Conservation (phyloP, 2,329 filamentous ascomycete genomes). For the Biscogniauxia mediterranea region DNA sequence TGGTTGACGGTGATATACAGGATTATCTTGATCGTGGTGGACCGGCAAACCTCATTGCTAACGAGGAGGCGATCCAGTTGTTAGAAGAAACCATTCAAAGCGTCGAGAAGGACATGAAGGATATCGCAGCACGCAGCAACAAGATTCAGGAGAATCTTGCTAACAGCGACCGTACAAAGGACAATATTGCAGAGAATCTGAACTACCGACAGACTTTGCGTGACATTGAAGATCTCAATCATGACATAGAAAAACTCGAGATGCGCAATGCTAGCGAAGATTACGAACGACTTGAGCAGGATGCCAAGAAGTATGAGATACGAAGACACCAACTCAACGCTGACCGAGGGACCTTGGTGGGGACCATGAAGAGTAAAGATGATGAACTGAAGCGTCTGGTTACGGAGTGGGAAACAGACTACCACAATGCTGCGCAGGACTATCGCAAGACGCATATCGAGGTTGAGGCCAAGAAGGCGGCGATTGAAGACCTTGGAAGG, state of each 20-base stretch:
- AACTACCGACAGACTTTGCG: constrained; percentile 75
- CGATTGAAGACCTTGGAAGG: constrained; percentile 82
- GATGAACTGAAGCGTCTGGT: constrained; percentile 71
- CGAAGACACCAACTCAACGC: constrained; percentile 68
- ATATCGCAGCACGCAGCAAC: constrained; percentile 70
- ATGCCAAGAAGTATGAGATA: constrained; percentile 66
- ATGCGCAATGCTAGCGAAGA: constrained; percentile 80
- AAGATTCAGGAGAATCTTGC: constrained; percentile 73
- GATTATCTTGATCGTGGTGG: constrained; percentile 77
- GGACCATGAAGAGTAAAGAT: constrained; percentile 80
- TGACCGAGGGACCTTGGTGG: constrained; percentile 71
- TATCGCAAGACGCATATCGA: constrained; percentile 88
- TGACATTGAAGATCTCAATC: constrained; percentile 63
- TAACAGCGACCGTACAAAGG: constrained; percentile 78
- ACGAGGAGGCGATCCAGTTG: constrained; percentile 65
- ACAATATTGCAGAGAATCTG: constrained; percentile 86
- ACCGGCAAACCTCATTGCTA: constrained; percentile 65
- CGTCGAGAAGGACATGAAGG: constrained; percentile 65
- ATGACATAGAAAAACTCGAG: constrained; percentile 73
- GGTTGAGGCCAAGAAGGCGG: constrained; percentile 87
- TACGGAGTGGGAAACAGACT: constrained; percentile 80
- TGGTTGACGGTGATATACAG: constrained; percentile 74
- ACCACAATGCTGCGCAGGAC: constrained; percentile 74
- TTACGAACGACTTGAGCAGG: constrained; percentile 68
- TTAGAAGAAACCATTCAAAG: constrained; percentile 65